Percentiles rank a stretch among this genome's conserved stretches.
Evolutionary conservation across 2,329 filamentous ascomycete genomes (phyloP).

Genomic region (Penicillium decumbens): DNA sequence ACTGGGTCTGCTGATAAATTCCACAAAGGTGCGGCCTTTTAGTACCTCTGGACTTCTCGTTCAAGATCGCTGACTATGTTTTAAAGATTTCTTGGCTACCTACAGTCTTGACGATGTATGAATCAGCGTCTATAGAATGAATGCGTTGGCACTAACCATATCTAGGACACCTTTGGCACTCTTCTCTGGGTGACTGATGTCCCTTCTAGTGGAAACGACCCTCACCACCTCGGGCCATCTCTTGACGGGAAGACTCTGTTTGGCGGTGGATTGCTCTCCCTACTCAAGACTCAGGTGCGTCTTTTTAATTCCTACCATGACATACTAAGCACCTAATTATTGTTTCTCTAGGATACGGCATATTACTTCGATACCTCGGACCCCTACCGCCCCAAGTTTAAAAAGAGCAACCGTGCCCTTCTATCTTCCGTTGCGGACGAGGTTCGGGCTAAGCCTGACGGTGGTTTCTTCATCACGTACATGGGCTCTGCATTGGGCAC

Average conservation of each 20-base stretch:
- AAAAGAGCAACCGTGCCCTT: slow-evolving; percentile 57
- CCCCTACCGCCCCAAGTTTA: slow-evolving; percentile 56
- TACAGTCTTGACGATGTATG: slow-evolving; percentile 56
- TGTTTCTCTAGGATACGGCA: slow-evolving; percentile 49
- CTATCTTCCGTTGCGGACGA: slow-evolving; percentile 59
- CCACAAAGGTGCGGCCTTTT: slow-evolving; percentile 43
- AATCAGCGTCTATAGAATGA: background rate
- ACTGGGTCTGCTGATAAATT: slow-evolving; percentile 57
- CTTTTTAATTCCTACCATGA: background rate
- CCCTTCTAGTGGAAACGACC: slow-evolving; percentile 56
- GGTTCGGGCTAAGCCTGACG: slow-evolving; percentile 60
- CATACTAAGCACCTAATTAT: background rate
- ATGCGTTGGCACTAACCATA: slow-evolving; percentile 1
- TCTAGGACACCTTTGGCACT: slow-evolving; percentile 56
- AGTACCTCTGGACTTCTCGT: background rate
- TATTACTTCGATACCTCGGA: slow-evolving; percentile 59
- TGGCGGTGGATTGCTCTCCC: slow-evolving; percentile 55
- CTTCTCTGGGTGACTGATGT: slow-evolving; percentile 57
- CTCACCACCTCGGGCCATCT: slow-evolving; percentile 55
- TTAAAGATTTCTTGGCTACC: slow-evolving; percentile 52
- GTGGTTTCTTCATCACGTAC: slow-evolving; percentile 58
- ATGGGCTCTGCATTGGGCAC: slow-evolving; percentile 58
- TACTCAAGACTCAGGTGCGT: slow-evolving; percentile 51
- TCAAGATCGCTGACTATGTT: background rate
- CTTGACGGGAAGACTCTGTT: slow-evolving; percentile 55